Evolutionary conservation across 2,329 filamentous ascomycete species (phyloP).

Genomic region (Fusarium cicatricum): DNA sequence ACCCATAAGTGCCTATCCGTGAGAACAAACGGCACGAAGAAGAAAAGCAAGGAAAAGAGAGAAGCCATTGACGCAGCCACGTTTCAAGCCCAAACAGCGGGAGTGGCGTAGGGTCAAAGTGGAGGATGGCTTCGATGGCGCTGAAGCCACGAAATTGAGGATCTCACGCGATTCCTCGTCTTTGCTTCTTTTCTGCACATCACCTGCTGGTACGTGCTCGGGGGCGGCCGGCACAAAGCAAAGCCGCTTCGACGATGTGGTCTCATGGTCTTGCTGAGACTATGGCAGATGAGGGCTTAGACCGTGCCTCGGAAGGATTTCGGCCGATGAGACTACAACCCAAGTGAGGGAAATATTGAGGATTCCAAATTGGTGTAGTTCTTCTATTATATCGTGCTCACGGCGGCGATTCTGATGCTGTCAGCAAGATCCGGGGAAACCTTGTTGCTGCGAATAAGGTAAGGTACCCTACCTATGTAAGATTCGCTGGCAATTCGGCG

Average conservation of each 20-base stretch:
- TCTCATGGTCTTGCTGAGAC: too few species aligned
- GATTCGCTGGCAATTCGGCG: not conserved
- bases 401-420: slow-evolving; percentile 2
- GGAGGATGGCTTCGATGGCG: slow-evolving; percentile 11
- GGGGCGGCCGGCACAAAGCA: too few species aligned
- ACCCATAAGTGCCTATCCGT: too few species aligned
- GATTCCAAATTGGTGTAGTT: too few species aligned
- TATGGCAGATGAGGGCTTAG: too few species aligned
- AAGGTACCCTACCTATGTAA: too few species aligned
- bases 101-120: slow-evolving; percentile 23
- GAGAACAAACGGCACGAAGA: too few species aligned
- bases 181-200: not conserved
- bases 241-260: too few species aligned
- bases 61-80: not conserved
- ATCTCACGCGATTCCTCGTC: not conserved
- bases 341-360: too few species aligned
- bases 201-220: not conserved
- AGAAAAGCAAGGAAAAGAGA: too few species aligned
- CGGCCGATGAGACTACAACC: not conserved
- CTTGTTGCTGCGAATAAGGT: not conserved
- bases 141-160: slow-evolving; percentile 17
- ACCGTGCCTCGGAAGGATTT: too few species aligned
- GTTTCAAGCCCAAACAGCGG: slow-evolving; percentile 26
- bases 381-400: too few species aligned
- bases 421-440: slow-evolving; percentile 6